Base-by-base conservation (phyloP, 2,329 filamentous ascomycete species). In the Fusarium dimerum region DNA sequence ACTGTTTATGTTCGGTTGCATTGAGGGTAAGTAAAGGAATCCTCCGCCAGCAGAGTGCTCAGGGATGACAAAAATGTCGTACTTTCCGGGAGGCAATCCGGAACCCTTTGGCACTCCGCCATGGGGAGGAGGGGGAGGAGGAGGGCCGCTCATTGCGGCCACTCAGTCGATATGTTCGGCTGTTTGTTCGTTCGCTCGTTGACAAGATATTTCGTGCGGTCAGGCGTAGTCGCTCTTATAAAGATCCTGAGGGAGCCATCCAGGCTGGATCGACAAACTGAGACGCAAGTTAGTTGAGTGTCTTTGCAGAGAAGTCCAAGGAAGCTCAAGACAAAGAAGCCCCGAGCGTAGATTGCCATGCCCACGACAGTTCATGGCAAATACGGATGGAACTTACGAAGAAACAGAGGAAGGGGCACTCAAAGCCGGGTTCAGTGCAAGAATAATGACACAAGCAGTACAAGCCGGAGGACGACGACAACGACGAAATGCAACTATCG, bases 51-150 rank as follows among this genome's bases (percentile, higher is more conserved):
- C 82, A 11, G 92, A 93, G 71, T 96, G 92, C 43, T 92, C 90
- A 8, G 93, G 93, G 66, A 97, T 92, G 70, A 97, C 88, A 76
- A 97, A 97, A 68, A 97, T 96, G 76, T 97, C 93, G 73, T 96
- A 97, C 69, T 94, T 95, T 50, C 93, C 92, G 1, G 89, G 81
- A 3, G 93, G 93, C 44, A 97, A 78, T 51, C 89, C 88, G 15
- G 78, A 72, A 38, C 83, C 79, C 70, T 87, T 87, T 45, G 90
- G 89, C 61, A 85, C 87, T 67, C 85, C 81, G 73, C 92, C 91
- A 75, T 96, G 92, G 58, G 90, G 91, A 67, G 92, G 91, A 68
- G 92, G 92, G 61, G 89, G 90, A 61, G 90, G 91, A 59, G 92
- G 92, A 57, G 88, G 88, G 63, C 83, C 75, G 71, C 73, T 80